Percentiles rank a stretch among this genome's conserved stretches.
These are phyloP conservation scores for Epichloe amarillans DNA, from an alignment of 2,329 filamentous ascomycete species.

Conservation along the genomic window DNA sequence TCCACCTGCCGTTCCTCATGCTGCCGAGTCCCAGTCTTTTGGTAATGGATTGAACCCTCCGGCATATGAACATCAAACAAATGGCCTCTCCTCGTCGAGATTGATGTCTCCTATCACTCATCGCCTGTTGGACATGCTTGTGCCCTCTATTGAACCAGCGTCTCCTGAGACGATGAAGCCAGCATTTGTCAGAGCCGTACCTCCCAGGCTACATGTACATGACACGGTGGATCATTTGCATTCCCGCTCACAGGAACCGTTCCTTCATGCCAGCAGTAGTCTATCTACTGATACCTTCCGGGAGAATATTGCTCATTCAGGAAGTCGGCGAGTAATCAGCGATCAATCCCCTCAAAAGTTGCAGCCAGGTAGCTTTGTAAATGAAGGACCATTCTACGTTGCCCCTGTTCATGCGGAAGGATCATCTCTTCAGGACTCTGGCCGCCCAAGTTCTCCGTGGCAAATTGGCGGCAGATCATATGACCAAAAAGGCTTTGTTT, in stretches of 20 bases:
- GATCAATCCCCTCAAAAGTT: conserved; percentile 4
- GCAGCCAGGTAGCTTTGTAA: conserved; percentile 1
- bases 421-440: background rate
- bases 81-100: conserved; percentile 7
- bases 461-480: conserved; percentile 6
- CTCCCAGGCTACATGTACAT: conserved; percentile 15
- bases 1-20: background rate
- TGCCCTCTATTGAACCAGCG: conserved; percentile 32
- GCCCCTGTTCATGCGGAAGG: background rate
- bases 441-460: conserved; percentile 1
- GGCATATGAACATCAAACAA: conserved; percentile 9
- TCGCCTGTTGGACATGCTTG: conserved; percentile 27
- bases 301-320: background rate
- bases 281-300: background rate
- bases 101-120: conserved; percentile 8
- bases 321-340: conserved; percentile 8
- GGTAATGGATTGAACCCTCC: conserved; percentile 16
- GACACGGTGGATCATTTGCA: conserved; percentile 11
- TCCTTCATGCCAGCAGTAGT: conserved; percentile 8
- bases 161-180: conserved; percentile 24
- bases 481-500: conserved; percentile 9
- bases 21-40: background rate
- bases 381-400: conserved; percentile 1
- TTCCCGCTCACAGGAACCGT: conserved; percentile 3
- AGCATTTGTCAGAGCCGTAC: conserved; percentile 21